Evolutionary conservation across 2,329 filamentous ascomycete species (phyloP).

Genomic region (Teratosphaeria zuluensis): DNA sequence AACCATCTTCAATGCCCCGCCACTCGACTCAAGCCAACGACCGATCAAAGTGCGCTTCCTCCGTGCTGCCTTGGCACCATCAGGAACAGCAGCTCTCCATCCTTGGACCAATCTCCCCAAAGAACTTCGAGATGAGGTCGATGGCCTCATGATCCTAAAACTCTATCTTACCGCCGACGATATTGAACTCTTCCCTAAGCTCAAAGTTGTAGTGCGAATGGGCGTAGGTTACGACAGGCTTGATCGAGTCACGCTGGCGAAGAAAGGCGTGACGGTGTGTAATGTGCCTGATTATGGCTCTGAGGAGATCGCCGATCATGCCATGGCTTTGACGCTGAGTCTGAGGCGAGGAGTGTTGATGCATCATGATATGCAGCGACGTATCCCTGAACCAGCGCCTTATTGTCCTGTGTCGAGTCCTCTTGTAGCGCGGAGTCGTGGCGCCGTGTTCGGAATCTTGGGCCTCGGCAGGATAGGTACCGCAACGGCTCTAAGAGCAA

Average conservation of each 20-base stretch:
- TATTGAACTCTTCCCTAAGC: conserved; percentile 18
- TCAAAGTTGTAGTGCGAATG: conserved; percentile 26
- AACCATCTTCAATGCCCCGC: conserved; percentile 17
- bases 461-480: conserved; percentile 23
- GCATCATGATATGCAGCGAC: conserved; percentile 22
- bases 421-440: conserved; percentile 17
- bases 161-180: conserved; percentile 19
- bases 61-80: conserved; percentile 14
- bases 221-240: conserved; percentile 25
- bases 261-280: conserved; percentile 17
- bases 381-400: conserved; percentile 19
- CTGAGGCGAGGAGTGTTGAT: conserved; percentile 22
- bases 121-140: conserved; percentile 16
- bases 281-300: conserved; percentile 26
- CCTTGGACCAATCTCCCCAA: conserved; percentile 22
- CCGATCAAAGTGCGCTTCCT: conserved; percentile 19
- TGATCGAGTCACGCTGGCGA: conserved; percentile 19
- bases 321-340: conserved; percentile 20
- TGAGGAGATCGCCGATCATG: conserved; percentile 24
- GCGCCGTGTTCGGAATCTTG: conserved; percentile 20
- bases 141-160: conserved; percentile 23
- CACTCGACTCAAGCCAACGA: conserved; percentile 7
- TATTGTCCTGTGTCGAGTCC: conserved; percentile 20
- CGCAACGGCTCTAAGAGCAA: conserved; percentile 21
- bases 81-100: conserved; percentile 11